Evolutionary conservation across 305 asterid species (phyloP), one percentile per base, ranked within the genome.

Genomic region (Fraxinus sp.): DNA sequence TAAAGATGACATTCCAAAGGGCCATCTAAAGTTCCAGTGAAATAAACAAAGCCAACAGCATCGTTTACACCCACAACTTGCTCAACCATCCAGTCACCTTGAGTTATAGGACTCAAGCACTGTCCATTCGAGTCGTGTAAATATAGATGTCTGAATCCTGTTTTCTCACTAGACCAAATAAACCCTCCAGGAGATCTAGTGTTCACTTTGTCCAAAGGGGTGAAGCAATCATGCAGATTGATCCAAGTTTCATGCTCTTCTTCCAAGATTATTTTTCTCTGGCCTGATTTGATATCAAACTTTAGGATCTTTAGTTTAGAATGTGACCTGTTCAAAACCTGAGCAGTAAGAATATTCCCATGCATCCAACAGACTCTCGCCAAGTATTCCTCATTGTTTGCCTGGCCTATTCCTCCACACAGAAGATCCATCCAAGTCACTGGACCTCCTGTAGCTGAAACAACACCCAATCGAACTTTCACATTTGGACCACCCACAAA

Each of bases 341-440:
- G 99, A 79, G 99, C 97, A 32, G 92, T 90, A 46, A 95, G 97
- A 81, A 87, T 79, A 86, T 92, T 89, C 70, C 96, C 96, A 35
- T 90, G 94, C 96, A 94, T 93, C 99, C 99, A 95, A 77, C 85
- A 90, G 76, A 95, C 97, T 84, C 99, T 90, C 1, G 93, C 97
- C 86, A 95, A 86, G 89, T 95, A 95, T 85, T 94, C 98, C 87
- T 91, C 93, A 2, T 87, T 70, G 78, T 83, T 79, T 32, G 78
- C 83, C 16, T 74, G 82, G 46, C 78, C 88, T 64, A 86, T 90
- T 82, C 79, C 90, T 76, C 99, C 97, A 20, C 99, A 95, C 80
- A 74, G 88, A 86, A 95, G 91, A 86, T 94, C 97, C 99, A 94
- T 92, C 97, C 99, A 95, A 59, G 84, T 88, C 82, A 94, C 87